These are phyloP conservation scores for Cladophialophora immunda DNA, from an alignment of 2,329 filamentous ascomycete genomes.

Conservation along the genomic window DNA sequence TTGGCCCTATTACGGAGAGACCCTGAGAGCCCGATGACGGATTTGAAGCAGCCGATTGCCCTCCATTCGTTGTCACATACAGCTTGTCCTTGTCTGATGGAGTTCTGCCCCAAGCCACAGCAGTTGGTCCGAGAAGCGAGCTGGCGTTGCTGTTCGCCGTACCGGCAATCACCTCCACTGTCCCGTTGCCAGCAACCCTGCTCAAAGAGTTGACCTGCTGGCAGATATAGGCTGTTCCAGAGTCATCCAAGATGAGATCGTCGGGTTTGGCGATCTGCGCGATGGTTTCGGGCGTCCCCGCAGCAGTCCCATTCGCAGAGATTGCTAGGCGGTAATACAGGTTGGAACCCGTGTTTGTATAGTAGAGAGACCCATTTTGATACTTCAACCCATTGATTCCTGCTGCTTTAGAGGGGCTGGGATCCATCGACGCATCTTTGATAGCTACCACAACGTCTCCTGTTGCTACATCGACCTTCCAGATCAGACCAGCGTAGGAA, in stretches of 20 bases:
- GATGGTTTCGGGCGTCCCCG: neutral
- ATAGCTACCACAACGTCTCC: neutral
- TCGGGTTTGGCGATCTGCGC: neutral
- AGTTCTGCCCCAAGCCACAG: neutral
- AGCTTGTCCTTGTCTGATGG: neutral
- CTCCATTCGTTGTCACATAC: neutral
- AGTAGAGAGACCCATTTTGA: neutral
- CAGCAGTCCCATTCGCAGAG: neutral
- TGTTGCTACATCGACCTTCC: neutral
- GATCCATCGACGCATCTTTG: neutral
- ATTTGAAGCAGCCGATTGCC: neutral
- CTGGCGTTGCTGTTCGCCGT: neutral
- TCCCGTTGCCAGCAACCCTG: neutral
- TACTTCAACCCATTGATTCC: slow-evolving; percentile 2
- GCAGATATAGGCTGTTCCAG: neutral
- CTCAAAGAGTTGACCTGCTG: neutral
- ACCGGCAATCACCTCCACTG: neutral
- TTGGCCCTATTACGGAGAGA: neutral
- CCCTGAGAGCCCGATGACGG: neutral
- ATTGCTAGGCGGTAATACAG: neutral
- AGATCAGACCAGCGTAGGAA: neutral
- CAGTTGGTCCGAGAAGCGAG: neutral
- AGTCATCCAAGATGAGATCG: neutral
- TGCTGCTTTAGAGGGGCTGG: neutral
- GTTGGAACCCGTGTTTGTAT: neutral